phyloP scores from a whole-genome alignment of 2,329 filamentous ascomycete genomes.

The Claviceps sp. region DNA sequence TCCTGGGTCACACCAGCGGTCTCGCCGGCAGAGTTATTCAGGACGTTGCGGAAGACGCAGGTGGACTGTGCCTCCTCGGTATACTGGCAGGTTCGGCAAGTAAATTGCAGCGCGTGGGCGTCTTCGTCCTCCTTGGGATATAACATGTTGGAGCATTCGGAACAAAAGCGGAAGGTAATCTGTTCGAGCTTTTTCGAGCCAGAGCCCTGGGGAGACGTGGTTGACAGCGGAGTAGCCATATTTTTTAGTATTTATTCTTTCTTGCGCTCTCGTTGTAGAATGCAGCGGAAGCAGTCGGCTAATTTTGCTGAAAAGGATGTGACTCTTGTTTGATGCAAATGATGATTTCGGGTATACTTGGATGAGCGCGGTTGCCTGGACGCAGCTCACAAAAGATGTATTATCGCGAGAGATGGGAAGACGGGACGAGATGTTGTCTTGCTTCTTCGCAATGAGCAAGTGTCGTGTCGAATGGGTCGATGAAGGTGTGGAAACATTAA shows the following conservation, averaged over 20 bases:
- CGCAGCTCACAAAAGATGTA: neutral
- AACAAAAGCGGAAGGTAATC: constrained; percentile 95
- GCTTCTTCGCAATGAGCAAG: constrained; percentile 1
- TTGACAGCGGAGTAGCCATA: constrained; percentile 47
- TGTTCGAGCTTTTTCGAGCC: constrained; percentile 51
- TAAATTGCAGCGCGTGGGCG: constrained; percentile 78
- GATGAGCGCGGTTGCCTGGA: neutral
- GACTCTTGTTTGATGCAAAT: neutral
- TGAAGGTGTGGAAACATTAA: neutral
- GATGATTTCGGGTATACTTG: neutral
- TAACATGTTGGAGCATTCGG: constrained; percentile 96
- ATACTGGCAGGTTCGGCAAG: constrained; percentile 90
- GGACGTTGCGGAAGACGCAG: constrained; percentile 90
- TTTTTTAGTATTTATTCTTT: neutral
- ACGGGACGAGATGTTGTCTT: neutral
- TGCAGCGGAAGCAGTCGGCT: neutral
- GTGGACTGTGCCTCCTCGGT: constrained; percentile 74
- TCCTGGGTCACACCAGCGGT: constrained; percentile 96
- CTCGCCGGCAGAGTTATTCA: constrained; percentile 83
- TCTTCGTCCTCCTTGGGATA: constrained; percentile 91
- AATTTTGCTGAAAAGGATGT: constrained; percentile 3
- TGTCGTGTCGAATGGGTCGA: neutral
- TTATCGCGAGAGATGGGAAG: neutral
- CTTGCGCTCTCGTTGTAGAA: neutral
- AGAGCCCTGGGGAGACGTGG: constrained; percentile 27